A percentile compares a stretch with the other conserved stretches of the same genome.
Evolutionary conservation across 2,329 filamentous ascomycete species (phyloP).

Genomic region (Alternaria postmessia): DNA sequence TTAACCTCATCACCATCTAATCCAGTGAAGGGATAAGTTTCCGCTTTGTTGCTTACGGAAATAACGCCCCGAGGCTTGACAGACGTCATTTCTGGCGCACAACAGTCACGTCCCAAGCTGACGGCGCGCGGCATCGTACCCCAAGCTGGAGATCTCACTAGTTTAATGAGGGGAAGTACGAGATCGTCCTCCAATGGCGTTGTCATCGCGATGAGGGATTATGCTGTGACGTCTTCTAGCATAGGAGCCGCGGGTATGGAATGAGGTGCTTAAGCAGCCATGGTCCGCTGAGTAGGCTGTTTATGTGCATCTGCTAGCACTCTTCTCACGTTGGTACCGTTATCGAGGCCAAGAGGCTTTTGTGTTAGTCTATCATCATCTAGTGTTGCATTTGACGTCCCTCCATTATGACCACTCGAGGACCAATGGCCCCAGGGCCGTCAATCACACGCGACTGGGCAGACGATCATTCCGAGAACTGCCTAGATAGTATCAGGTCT

Average conservation of each 20-base stretch:
- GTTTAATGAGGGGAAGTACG: conserved; percentile 16
- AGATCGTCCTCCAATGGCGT: conserved; percentile 16
- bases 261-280: conserved; percentile 13
- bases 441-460: conserved; percentile 33
- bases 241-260: conserved; percentile 8
- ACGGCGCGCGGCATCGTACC: conserved; percentile 16
- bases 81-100: conserved; percentile 25
- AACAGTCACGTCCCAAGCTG: conserved; percentile 15
- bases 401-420: conserved; percentile 15
- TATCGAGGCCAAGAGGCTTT: neutral
- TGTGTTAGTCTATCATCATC: neutral
- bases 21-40: neutral
- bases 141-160: conserved; percentile 7
- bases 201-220: neutral
- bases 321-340: neutral
- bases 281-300: neutral
- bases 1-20: fast-evolving
- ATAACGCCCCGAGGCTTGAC: conserved; percentile 9
- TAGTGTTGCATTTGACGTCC: neutral
- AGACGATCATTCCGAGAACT: conserved; percentile 17
- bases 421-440: conserved; percentile 26
- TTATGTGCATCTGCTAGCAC: neutral
- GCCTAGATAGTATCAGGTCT: conserved; percentile 19
- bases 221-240: conserved; percentile 22
- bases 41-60: conserved; percentile 1